Conservation (phyloP, 192 early-diverging fungal species). For the Mortierella antarctica region DNA sequence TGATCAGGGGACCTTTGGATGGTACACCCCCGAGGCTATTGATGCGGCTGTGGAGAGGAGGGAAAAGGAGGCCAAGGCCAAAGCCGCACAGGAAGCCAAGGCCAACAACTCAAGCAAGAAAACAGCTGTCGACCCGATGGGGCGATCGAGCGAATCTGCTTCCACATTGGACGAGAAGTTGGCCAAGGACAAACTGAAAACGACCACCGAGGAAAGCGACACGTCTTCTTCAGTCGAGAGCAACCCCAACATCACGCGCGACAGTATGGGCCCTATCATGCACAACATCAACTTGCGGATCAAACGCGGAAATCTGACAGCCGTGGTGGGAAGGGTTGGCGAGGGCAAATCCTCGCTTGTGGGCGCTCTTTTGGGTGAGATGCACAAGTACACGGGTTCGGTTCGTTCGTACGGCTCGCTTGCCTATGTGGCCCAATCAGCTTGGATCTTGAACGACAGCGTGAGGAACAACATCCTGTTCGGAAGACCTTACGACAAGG, state of each 20-base stretch:
- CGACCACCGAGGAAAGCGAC: not conserved
- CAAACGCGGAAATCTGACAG: conserved; percentile 54
- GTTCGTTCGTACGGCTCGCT: conserved; percentile 31
- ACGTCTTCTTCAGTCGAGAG: not conserved
- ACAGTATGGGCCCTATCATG: conserved; percentile 45
- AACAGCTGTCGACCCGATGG: not conserved
- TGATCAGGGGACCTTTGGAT: conserved; percentile 32
- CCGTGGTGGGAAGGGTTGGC: conserved; percentile 64
- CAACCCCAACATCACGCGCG: not conserved
- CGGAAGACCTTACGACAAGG: conserved; percentile 77
- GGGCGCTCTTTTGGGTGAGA: conserved; percentile 61
- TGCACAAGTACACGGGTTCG: conserved; percentile 54
- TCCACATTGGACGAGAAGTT: not conserved
- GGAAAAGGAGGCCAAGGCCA: conserved; percentile 20
- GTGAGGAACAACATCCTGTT: conserved; percentile 95
- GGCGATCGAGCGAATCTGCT: not conserved
- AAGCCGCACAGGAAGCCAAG: conserved; percentile 12
- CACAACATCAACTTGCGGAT: conserved; percentile 56
- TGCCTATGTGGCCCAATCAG: conserved; percentile 61
- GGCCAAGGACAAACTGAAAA: not conserved
- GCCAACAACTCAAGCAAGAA: conserved; percentile 6
- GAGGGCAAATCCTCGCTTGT: conserved; percentile 66
- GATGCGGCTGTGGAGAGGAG: conserved; percentile 12
- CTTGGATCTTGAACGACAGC: conserved; percentile 97
- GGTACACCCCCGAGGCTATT: conserved; percentile 47